These are phyloP conservation scores for Tylopilus sp. DNA, from an alignment of 768 basidiomycete genomes.

Conservation along the genomic window DNA sequence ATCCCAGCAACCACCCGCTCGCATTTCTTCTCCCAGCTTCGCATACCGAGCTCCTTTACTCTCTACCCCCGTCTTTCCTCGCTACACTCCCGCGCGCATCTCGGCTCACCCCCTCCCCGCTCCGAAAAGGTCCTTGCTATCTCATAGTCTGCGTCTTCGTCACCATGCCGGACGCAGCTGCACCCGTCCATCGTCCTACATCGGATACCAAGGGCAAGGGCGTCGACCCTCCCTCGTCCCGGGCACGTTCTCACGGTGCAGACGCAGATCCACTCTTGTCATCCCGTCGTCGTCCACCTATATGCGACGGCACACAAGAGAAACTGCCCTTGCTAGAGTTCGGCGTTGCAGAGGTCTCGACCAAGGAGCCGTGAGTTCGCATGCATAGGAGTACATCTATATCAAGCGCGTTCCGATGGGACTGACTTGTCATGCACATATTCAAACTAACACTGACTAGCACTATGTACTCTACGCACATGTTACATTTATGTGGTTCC, in stretches of 20 bases:
- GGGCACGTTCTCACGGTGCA: neutral
- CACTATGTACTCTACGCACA: neutral
- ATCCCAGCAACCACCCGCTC: neutral
- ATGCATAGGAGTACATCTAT: neutral
- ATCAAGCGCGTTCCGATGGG: neutral
- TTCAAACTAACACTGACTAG: neutral
- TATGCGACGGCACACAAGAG: neutral
- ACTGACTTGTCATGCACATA: no score
- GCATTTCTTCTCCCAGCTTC: constrained; percentile 9
- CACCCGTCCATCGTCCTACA: neutral
- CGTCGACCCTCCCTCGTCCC: constrained; percentile 6
- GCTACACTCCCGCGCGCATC: neutral
- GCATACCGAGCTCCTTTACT: neutral
- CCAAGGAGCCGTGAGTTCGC: neutral
- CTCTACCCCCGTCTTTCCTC: neutral
- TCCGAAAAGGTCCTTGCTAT: constrained; percentile 3
- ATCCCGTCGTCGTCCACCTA: neutral
- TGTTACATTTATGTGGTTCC: no score
- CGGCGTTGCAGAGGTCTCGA: constrained; percentile 9
- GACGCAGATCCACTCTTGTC: constrained; percentile 5
- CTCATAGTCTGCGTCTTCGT: constrained; percentile 19
- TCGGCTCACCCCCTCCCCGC: neutral
- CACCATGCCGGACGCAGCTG: constrained; percentile 20
- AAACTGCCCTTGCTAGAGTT: constrained; percentile 15
- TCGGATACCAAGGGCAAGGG: constrained; percentile 19